These are phyloP conservation scores for Wickerhamia fluorescens DNA, from an alignment of 805 yeast species.

Conservation along the genomic window DNA sequence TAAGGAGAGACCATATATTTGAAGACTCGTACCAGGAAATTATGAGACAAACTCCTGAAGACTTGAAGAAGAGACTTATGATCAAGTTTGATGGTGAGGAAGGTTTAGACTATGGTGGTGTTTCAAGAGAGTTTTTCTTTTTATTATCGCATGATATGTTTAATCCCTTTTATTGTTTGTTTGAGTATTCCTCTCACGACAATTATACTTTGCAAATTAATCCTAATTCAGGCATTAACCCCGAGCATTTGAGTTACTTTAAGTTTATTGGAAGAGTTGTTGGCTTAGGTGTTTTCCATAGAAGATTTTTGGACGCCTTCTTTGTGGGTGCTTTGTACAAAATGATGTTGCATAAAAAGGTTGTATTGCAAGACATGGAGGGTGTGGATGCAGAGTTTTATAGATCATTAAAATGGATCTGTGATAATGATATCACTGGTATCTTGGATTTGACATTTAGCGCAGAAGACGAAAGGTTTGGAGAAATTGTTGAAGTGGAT, in stretches of 20 bases:
- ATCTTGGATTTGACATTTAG: conserved; percentile 84
- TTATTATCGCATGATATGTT: conserved; percentile 96
- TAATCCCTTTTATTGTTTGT: conserved; percentile 94
- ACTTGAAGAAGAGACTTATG: conserved; percentile 94
- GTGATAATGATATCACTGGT: conserved; percentile 84
- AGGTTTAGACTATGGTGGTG: conserved; percentile 99
- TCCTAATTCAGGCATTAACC: conserved; percentile 94
- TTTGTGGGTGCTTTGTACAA: conserved; percentile 97
- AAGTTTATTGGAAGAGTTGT: conserved; percentile 97
- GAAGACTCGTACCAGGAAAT: conserved; percentile 98
- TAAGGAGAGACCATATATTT: conserved; percentile 90
- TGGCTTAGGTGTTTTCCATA: conserved; percentile 96
- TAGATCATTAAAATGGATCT: conserved; percentile 90
- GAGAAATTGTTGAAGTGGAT: conserved; percentile 84
- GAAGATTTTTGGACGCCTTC: conserved; percentile 96
- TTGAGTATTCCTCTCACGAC: conserved; percentile 96
- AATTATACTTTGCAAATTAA: conserved; percentile 96
- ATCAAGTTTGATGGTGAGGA: conserved; percentile 98
- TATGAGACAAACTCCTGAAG: conserved; percentile 98
- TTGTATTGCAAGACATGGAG: conserved; percentile 94
- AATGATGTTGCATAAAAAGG: conserved; percentile 94
- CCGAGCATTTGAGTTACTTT: conserved; percentile 96
- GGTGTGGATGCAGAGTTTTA: conserved; percentile 98
- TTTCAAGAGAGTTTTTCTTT: conserved; percentile 95
- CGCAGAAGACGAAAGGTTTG: conserved; percentile 89